phyloP scores from a whole-genome alignment of 495 filamentous ascomycete species.

The Amniculicola lignicola region DNA sequence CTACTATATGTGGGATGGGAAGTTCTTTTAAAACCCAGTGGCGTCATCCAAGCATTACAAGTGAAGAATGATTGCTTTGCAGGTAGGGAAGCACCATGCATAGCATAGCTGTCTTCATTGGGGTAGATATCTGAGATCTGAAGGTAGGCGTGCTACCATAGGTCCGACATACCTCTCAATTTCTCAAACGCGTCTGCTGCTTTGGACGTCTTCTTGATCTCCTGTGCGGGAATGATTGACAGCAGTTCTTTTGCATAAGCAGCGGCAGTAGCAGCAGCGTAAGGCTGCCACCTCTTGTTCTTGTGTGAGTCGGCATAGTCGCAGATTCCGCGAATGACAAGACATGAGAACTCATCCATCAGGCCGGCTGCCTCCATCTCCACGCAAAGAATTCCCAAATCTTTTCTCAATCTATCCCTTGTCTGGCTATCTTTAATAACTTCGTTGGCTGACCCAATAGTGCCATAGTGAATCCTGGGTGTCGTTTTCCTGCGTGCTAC shows the following conservation, averaged over 20 bases:
- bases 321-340: conserved; percentile 32
- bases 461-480: conserved; percentile 21
- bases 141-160: too few species aligned
- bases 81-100: too few species aligned
- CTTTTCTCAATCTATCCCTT: conserved; percentile 9
- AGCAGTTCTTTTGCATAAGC: conserved; percentile 11
- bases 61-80: too few species aligned
- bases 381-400: conserved; percentile 29
- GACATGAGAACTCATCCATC: conserved; percentile 22
- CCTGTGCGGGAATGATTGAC: background rate
- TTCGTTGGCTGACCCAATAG: conserved; percentile 29
- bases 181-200: too few species aligned
- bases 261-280: conserved; percentile 27
- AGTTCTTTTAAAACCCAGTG: too few species aligned
- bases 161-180: too few species aligned
- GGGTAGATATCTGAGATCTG: too few species aligned
- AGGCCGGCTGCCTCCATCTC: conserved; percentile 33
- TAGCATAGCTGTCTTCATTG: too few species aligned
- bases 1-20: too few species aligned
- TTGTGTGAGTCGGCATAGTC: conserved; percentile 34
- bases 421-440: conserved; percentile 11
- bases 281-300: conserved; percentile 32
- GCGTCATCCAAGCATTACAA: too few species aligned
- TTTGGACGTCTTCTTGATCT: too few species aligned
- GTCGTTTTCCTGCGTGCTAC: background rate